Evolutionary conservation across 805 yeast species (phyloP).

Genomic region (Schizosaccharomyces osmophilus): DNA sequence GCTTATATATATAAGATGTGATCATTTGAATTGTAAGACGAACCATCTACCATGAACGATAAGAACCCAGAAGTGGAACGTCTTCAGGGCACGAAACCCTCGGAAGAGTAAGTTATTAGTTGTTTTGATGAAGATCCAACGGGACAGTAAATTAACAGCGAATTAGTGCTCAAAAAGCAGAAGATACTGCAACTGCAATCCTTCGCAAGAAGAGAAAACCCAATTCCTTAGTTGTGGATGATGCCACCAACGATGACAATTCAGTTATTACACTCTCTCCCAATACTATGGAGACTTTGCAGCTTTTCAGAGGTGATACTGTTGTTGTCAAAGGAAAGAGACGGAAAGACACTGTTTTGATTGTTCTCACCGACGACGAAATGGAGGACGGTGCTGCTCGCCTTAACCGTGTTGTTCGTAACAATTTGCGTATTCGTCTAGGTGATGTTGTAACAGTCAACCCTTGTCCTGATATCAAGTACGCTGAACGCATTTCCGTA

Average conservation of each 20-base stretch:
- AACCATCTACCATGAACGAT: not conserved
- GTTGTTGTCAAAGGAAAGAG: conserved; percentile 93
- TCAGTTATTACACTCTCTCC: conserved; percentile 89
- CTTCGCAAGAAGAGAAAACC: conserved; percentile 94
- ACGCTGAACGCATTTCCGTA: conserved; percentile 81
- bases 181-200: conserved; percentile 86
- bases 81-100: not conserved
- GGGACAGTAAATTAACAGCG: not conserved
- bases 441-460: conserved; percentile 81
- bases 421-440: conserved; percentile 75
- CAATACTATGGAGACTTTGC: conserved; percentile 80
- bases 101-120: not conserved
- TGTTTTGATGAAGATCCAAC: no score
- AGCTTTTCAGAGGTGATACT: conserved; percentile 92
- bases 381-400: conserved; percentile 88
- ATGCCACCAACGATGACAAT: conserved; percentile 90
- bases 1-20: not conserved
- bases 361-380: conserved; percentile 89
- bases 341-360: conserved; percentile 88
- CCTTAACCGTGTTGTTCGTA: conserved; percentile 85
- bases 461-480: conserved; percentile 95
- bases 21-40: not conserved
- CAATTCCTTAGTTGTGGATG: conserved; percentile 76
- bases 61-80: not conserved
- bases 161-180: conserved; percentile 9